phyloP scores from a whole-genome alignment of 495 filamentous ascomycete genomes.

The Podospora australis region DNA sequence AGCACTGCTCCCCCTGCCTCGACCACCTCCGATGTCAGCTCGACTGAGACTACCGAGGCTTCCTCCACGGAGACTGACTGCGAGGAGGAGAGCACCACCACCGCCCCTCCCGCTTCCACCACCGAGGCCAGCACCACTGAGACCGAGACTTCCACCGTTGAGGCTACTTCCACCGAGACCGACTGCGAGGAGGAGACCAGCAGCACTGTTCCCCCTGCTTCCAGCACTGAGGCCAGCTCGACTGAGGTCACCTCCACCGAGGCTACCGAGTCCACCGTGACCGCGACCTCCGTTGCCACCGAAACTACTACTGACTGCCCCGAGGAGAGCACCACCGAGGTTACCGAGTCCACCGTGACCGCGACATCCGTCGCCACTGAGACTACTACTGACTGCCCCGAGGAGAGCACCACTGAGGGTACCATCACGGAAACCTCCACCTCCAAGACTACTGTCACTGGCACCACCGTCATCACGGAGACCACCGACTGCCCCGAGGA shows the following conservation, averaged over 20 bases:
- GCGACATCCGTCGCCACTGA: too few species aligned
- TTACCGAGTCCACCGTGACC: too few species aligned
- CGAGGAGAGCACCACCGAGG: background rate
- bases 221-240: background rate
- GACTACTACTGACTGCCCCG: background rate
- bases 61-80: background rate
- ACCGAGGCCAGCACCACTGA: background rate
- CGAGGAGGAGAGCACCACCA: background rate
- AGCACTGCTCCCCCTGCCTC: background rate
- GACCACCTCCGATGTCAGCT: background rate
- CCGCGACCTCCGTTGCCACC: background rate
- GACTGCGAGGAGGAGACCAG: too few species aligned
- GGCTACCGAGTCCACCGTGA: background rate
- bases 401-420: background rate
- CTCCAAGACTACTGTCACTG: background rate
- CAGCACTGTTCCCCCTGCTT: background rate
- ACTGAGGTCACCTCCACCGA: background rate
- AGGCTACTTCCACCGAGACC: background rate
- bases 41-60: background rate
- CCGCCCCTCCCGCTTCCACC: background rate
- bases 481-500: conserved; percentile 33
- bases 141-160: background rate
- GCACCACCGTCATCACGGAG: conserved; percentile 22
- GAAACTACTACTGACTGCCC: background rate
- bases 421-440: background rate